phyloP scores from a whole-genome alignment of 345 rosid species.

The Isatis tinctoria region DNA sequence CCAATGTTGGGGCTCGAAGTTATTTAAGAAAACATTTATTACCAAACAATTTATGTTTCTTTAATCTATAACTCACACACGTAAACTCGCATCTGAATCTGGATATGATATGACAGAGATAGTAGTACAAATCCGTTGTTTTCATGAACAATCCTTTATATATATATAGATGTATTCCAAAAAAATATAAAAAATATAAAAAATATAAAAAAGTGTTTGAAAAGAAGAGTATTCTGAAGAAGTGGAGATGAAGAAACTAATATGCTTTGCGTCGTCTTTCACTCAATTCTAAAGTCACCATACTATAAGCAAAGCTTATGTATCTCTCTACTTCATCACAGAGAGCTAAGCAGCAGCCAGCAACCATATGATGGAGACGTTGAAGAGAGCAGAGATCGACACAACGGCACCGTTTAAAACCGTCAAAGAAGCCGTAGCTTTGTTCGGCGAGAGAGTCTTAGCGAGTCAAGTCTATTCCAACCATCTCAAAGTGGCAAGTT shows the following conservation, averaged over 20 bases:
- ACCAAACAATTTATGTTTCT: too few species aligned
- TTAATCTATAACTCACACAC: too few species aligned
- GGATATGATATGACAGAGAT: background rate
- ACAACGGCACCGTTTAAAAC: slow-evolving; percentile 69
- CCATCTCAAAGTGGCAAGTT: slow-evolving; percentile 52
- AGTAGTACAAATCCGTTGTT: background rate
- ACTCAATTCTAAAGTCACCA: slow-evolving; percentile 18
- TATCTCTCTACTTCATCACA: slow-evolving; percentile 12
- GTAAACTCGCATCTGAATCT: too few species aligned
- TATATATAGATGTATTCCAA: background rate
- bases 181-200: too few species aligned
- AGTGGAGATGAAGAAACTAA: slow-evolving; percentile 67
- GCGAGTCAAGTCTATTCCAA: slow-evolving; percentile 55
- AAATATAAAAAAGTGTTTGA: background rate
- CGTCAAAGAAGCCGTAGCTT: slow-evolving; percentile 72
- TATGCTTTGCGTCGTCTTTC: slow-evolving; percentile 23
- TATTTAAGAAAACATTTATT: too few species aligned
- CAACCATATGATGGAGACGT: slow-evolving; percentile 18
- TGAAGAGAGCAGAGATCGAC: slow-evolving; percentile 68
- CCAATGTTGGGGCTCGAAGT: background rate
- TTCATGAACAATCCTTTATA: background rate
- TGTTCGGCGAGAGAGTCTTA: slow-evolving; percentile 75
- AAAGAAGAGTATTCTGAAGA: slow-evolving; percentile 38
- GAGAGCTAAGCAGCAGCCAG: background rate
- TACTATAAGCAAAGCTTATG: slow-evolving; percentile 16